Evolutionary conservation across 2,329 filamentous ascomycete species (phyloP), one percentile per base, ranked within the genome.

Genomic region (Calycina marina): DNA sequence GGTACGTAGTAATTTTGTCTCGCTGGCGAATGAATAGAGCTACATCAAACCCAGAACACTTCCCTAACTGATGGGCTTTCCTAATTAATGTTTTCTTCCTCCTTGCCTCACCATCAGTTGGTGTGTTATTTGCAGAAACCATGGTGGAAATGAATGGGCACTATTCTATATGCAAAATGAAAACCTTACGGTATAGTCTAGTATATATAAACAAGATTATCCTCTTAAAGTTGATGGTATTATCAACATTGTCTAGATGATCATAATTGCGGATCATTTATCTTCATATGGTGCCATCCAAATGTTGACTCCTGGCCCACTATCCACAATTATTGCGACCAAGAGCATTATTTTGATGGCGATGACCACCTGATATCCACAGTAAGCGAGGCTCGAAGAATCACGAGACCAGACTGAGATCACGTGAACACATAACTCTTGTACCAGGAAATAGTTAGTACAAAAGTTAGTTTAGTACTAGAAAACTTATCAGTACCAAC

Each of bases 21-120:
- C 34, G 17, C 26, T 32, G 16, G 34, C 26, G 34, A 32, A 36
- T 36, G 18, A 32, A 36, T 32, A 36, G 16, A 36, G 30, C 30
- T 25, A 36, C 26, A 17, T 36, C 25, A 36, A 36, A 32, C 30
- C 34, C 30, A 36, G 30, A 24, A 36, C 25, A 28, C 14, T 29
- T 32, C 29, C 30, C 34, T 36, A 36, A 36, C 16, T 36, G n/a
- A 32, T 36, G 14, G 30, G 34, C 30, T 32, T 36, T 36, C 11
- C 18, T 36, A 32, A 36, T 28, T 13, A 36, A 32, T 25, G 25
- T 36, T 28, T 32, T 32, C 25, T 36, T 36, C 25, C 30, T 32
- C 25, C 25, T 36, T 32, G 18, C 28, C 29, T 12, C 29, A 12
- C 29, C 28, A 32, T 32, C 15, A 32, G 22, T 32, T 32, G 14